phyloP scores from a whole-genome alignment of 2,329 filamentous ascomycete genomes.

The Cordyceps fumosorosea region DNA sequence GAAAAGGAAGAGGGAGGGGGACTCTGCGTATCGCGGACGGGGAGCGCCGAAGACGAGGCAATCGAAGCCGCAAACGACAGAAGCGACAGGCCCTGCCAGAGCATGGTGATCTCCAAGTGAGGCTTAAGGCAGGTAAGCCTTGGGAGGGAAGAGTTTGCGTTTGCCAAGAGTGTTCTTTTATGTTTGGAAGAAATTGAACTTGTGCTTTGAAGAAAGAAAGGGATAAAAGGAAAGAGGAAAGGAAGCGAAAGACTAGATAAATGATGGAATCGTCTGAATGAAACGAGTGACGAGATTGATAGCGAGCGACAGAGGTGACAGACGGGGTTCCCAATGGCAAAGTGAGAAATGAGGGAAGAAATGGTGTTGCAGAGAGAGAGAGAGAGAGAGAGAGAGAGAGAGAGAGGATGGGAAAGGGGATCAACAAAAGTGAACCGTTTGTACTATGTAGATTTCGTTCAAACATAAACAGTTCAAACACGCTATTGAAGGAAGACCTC shows the following conservation, averaged over 20 bases:
- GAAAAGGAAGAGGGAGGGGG: conserved; percentile 20
- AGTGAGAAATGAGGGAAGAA: background rate
- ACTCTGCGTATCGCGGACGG: conserved; percentile 6
- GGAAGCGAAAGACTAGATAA: background rate
- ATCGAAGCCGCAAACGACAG: conserved; percentile 16
- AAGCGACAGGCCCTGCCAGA: conserved; percentile 1
- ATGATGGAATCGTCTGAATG: background rate
- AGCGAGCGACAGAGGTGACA: background rate
- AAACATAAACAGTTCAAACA: background rate
- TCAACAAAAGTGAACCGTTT: background rate
- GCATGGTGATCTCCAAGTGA: background rate
- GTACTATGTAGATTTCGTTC: background rate
- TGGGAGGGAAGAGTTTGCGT: background rate
- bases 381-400: background rate
- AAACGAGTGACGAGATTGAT: background rate
- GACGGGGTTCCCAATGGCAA: background rate
- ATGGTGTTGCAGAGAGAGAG: background rate
- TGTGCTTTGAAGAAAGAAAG: background rate
- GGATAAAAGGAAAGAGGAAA: background rate
- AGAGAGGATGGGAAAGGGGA: background rate
- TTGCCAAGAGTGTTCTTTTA: background rate
- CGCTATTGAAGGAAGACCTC: background rate
- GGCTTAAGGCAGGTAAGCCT: background rate
- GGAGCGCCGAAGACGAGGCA: conserved; percentile 14
- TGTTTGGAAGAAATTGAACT: background rate